Evolutionary conservation across 306 rosid genomes (phyloP), one percentile per base, ranked within the genome.

Genomic region (Cyamopsis tetragonoloba): DNA sequence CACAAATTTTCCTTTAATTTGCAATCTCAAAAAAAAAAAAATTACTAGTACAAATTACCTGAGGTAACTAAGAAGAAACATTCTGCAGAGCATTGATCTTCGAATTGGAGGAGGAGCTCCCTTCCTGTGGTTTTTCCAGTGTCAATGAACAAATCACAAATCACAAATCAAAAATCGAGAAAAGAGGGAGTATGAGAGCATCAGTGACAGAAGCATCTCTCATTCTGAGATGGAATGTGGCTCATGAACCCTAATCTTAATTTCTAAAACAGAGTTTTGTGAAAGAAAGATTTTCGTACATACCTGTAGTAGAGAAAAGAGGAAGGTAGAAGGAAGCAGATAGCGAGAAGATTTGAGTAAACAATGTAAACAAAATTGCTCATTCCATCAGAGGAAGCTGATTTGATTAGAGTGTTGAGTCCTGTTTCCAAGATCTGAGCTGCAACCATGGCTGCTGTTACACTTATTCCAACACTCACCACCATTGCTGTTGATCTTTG

Each of bases 241-340:
- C n/a, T n/a, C n/a, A n/a, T n/a, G n/a, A n/a, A n/a, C n/a, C n/a
- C n/a, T n/a, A n/a, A n/a, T n/a, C n/a, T n/a, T n/a, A n/a, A n/a
- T n/a, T n/a, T n/a, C n/a, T n/a, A n/a, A n/a, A 13, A 60, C 2
- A 47, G 14, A 48, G 9, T 0, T n/a, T 3, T 39, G n/a, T 12
- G 11, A 54, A 30, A 6, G 3, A 65, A 23, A 23, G 3, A 8
- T 3, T 57, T 7, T 5, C 12, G 32, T 17, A 13, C 4, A 22
- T 6, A 68, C 77, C 85, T 73, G 62, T 82, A 18, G 66, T 66
- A 80, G 61, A 82, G 12, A 37, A 77, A 1, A 13, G 87, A 57
- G 28, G 78, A 42, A 0, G 80, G 57, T 1, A 77, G 34, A 49
- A 85, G 87, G 48, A 80, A 7, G 24, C 32, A 71, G 22, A 85